These are phyloP conservation scores for Talaromyces stipitatus DNA, from an alignment of 495 filamentous ascomycete genomes.

Conservation along the genomic window DNA sequence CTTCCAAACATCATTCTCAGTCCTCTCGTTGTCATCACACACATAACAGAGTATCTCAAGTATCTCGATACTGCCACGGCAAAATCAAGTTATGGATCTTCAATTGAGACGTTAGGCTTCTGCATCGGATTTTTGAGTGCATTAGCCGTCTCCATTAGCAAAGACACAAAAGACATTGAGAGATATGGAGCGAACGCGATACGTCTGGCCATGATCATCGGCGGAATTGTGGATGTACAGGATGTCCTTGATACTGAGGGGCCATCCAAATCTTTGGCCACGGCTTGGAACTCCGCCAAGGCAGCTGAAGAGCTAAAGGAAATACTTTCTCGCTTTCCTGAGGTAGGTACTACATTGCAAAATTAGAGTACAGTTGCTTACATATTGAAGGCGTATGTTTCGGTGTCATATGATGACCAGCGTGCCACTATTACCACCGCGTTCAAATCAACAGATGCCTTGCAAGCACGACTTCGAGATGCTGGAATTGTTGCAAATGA, in stretches of 20 bases:
- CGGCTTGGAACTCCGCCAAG: slow-evolving; percentile 17
- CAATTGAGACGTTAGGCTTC: slow-evolving; percentile 32
- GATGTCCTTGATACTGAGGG: slow-evolving; percentile 14
- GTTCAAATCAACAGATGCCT: slow-evolving; percentile 11
- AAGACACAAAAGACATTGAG: slow-evolving; percentile 15
- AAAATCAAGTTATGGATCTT: neutral
- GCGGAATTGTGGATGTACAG: slow-evolving; percentile 34
- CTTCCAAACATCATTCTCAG: slow-evolving; percentile 26
- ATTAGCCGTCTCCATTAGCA: slow-evolving; percentile 24
- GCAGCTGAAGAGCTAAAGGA: slow-evolving; percentile 8
- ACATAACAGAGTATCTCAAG: slow-evolving; percentile 23
- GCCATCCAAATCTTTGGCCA: slow-evolving; percentile 15
- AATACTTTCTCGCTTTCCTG: slow-evolving; percentile 14
- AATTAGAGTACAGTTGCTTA: slow-evolving; percentile 3
- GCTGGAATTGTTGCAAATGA: slow-evolving; percentile 28
- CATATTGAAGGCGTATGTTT: slow-evolving; percentile 14
- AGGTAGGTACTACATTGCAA: slow-evolving; percentile 3
- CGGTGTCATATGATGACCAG: slow-evolving; percentile 9
- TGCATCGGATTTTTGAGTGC: slow-evolving; percentile 40
- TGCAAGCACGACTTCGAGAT: slow-evolving; percentile 21
- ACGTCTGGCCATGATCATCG: slow-evolving; percentile 28
- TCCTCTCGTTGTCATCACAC: slow-evolving; percentile 29
- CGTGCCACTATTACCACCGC: slow-evolving; percentile 19
- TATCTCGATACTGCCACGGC: neutral
- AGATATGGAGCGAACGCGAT: slow-evolving; percentile 31